Base-by-base conservation (phyloP, 768 basidiomycete species). In the Symmetrospora coprosmae region DNA sequence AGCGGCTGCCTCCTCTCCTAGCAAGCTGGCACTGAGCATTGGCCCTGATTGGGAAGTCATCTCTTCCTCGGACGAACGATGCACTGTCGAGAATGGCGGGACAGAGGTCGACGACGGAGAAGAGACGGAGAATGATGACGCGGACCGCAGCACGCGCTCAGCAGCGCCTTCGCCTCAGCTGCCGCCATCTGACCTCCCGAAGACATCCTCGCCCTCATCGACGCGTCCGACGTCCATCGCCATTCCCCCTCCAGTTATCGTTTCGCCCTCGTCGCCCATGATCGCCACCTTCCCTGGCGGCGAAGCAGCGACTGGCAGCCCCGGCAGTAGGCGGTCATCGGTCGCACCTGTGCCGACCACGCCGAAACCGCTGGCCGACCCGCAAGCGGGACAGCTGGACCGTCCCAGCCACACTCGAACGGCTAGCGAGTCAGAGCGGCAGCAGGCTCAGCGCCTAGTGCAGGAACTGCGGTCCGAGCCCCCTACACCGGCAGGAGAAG, bases 401-500 rank as follows among this genome's bases (percentile, higher is more conserved):
- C 33, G 49, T 16, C 49, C 49, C 6, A 35, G 23, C 11, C 28
- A 30, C 9, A 35, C 38, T 30, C 49, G 49, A 31, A 30, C 33
- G 31, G 25, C 55, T 2, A 58, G 55, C 33, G 31, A 58, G 46
- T 39, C 55, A 21, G 55, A 58, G 30, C 43, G 46, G 33, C 9
- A 30, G n/a, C 30, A 39, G 25, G 55, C 55, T 19, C 43, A 45
- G n/a, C 55, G 41, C 23, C 55, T 58, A 7, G 55, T 58, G n/a
- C 31, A 14, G 19, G 55, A 58, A 23, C 31, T 58, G 4, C 41
- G 55, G 7, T 58, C 55, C 2, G 55, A 58, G 25, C 55, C 55
- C 21, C 46, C 55, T 6, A 58, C 55, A 14, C 55, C 55, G 11
- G 25, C 43, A 3, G 9, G 31, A 2, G 55, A 45, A 46, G 40